A percentile compares a stretch with the other conserved stretches of the same genome.
Evolutionary conservation across 2,329 filamentous ascomycete genomes (phyloP).

Genomic region (Claviceps africana): DNA sequence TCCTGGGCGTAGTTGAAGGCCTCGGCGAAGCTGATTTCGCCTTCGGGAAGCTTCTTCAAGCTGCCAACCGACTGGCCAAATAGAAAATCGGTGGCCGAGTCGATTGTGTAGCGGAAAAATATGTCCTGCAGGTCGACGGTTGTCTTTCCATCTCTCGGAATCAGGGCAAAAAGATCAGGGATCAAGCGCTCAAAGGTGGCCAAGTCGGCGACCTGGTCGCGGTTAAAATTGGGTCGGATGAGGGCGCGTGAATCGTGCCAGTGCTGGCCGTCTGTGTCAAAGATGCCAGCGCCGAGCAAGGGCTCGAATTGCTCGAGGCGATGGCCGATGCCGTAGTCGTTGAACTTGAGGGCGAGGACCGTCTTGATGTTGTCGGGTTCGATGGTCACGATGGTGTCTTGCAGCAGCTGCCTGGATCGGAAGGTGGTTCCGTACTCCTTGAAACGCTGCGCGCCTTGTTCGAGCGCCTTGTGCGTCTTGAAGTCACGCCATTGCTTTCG

Average conservation of each 20-base stretch:
- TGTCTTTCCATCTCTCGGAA: constrained; percentile 19
- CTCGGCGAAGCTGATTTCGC: constrained; percentile 15
- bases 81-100: constrained; percentile 40
- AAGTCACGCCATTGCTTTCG: not conserved
- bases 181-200: constrained; percentile 20
- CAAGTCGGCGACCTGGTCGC: constrained; percentile 29
- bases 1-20: constrained; percentile 4
- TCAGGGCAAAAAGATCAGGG: constrained; percentile 11
- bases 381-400: constrained; percentile 9
- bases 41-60: constrained; percentile 6
- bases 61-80: constrained; percentile 41
- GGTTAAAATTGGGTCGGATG: constrained; percentile 26
- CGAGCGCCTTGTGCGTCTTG: constrained; percentile 2
- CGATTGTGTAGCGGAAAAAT: constrained; percentile 35
- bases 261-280: constrained; percentile 2
- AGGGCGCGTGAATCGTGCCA: constrained; percentile 25
- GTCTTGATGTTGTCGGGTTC: constrained; percentile 17
- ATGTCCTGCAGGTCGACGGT: constrained; percentile 30
- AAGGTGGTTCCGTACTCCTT: constrained; percentile 1
- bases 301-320: constrained; percentile 17
- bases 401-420: not conserved
- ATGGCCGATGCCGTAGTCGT: constrained; percentile 12
- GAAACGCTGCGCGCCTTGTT: not conserved
- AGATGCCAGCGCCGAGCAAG: constrained; percentile 29
- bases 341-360: constrained; percentile 14